Evolutionary conservation across 2,329 filamentous ascomycete species (phyloP).

Genomic region (Metarhizium brunneum): DNA sequence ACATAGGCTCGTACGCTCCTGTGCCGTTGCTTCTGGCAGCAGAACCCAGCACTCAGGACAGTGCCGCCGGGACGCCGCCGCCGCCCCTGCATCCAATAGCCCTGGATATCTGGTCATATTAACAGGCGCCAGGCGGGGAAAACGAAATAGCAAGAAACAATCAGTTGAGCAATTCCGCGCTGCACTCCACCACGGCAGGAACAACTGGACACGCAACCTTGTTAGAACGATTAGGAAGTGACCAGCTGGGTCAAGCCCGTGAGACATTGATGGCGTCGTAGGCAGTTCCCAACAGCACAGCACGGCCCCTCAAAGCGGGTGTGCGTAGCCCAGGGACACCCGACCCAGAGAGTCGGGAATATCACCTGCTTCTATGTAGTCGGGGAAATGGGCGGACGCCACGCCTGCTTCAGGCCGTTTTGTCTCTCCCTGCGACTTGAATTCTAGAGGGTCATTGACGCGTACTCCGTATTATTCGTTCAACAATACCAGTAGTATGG

Average conservation of each 20-base stretch:
- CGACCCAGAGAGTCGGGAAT: constrained; percentile 8
- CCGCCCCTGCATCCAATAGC: neutral
- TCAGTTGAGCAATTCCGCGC: neutral
- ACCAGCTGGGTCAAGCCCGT: neutral
- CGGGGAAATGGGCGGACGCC: neutral
- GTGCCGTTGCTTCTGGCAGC: too few species aligned
- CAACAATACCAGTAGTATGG: too few species aligned
- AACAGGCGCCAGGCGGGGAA: neutral
- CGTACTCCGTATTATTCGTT: too few species aligned
- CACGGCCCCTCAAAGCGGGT: neutral
- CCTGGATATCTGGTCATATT: neutral
- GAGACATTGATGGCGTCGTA: neutral
- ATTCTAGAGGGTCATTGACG: neutral
- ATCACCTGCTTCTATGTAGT: neutral
- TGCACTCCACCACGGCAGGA: neutral
- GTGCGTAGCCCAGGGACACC: neutral
- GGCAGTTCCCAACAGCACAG: neutral
- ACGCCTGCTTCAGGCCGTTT: neutral
- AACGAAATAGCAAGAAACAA: neutral
- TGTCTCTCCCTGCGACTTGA: neutral
- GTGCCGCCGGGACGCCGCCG: too few species aligned
- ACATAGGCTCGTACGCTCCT: too few species aligned
- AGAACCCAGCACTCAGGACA: too few species aligned
- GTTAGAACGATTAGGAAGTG: neutral
- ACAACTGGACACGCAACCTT: neutral